Evolutionary conservation across 2,329 filamentous ascomycete species (phyloP).

Genomic region (Blastomyces emzantsi): DNA sequence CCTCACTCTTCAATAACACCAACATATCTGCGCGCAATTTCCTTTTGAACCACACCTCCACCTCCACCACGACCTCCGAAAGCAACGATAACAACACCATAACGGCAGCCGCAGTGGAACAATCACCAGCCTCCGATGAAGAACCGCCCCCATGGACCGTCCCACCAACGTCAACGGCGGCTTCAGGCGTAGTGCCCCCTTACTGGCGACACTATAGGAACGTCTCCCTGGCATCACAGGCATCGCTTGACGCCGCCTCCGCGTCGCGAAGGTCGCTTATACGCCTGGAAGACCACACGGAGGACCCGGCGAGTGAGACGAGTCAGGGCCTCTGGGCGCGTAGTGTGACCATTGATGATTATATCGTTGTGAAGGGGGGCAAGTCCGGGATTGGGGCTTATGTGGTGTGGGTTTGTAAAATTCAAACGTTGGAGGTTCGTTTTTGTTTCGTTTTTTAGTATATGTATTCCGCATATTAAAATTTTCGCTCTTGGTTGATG

Average conservation of each 20-base stretch:
- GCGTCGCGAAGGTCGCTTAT: slow-evolving; percentile 35
- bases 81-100: background rate
- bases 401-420: slow-evolving; percentile 85
- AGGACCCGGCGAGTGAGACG: slow-evolving; percentile 47
- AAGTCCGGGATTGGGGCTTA: slow-evolving; percentile 67
- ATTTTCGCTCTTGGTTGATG: no score
- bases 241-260: slow-evolving; percentile 30
- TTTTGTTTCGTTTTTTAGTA: background rate
- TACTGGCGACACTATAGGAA: slow-evolving; percentile 40
- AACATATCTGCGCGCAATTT: background rate
- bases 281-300: slow-evolving; percentile 55
- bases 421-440: slow-evolving; percentile 74
- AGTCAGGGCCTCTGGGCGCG: slow-evolving; percentile 54
- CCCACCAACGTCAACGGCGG: slow-evolving; percentile 12
- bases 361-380: slow-evolving; percentile 50
- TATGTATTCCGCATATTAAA: background rate
- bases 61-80: background rate
- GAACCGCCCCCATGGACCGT: background rate
- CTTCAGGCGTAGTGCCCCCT: slow-evolving; percentile 33
- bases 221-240: slow-evolving; percentile 34
- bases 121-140: background rate
- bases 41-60: background rate
- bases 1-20: slow-evolving; percentile 3
- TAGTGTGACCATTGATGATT: slow-evolving; percentile 52
- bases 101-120: background rate